A percentile compares a stretch with the other conserved stretches of the same genome.
Conservation (phyloP, 2,329 filamentous ascomycete genomes). For the Colletotrichum sp. region DNA sequence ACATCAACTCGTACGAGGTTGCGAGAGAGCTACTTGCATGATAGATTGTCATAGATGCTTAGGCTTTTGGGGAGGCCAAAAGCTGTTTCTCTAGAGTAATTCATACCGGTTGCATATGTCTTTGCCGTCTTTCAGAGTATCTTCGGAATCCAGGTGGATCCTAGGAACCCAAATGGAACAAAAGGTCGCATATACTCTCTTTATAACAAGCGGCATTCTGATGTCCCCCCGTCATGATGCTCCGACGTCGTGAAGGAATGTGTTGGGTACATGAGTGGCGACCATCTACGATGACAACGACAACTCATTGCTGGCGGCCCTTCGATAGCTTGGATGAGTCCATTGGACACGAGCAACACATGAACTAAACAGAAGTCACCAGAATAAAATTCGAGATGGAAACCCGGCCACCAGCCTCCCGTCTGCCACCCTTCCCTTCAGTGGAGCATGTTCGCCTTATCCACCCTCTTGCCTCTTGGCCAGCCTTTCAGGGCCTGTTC, state of each 20-base stretch:
- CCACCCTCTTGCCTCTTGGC: neutral
- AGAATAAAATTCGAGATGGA: too few relatives aligned
- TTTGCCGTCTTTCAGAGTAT: neutral
- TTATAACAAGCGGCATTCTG: neutral
- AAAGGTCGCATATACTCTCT: too few relatives aligned
- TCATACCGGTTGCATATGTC: neutral
- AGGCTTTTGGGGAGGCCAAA: neutral
- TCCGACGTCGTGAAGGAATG: neutral
- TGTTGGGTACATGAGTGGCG: neutral
- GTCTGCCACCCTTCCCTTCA: neutral
- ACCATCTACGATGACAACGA: too few relatives aligned
- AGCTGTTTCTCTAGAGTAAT: neutral
- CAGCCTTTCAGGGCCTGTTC: neutral
- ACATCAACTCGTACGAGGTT: conserved; percentile 42
- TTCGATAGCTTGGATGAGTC: neutral
- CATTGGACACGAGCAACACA: neutral
- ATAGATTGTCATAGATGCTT: neutral
- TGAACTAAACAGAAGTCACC: neutral
- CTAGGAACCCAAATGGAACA: too few relatives aligned
- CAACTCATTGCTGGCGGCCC: too few relatives aligned
- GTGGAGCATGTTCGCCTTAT: neutral
- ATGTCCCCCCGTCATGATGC: neutral
- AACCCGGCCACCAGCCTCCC: neutral
- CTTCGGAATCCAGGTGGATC: too few relatives aligned
- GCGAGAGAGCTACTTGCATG: conserved; percentile 37